phyloP scores from a whole-genome alignment of 768 basidiomycete species.

The Leucocoprinus birnbaumii region DNA sequence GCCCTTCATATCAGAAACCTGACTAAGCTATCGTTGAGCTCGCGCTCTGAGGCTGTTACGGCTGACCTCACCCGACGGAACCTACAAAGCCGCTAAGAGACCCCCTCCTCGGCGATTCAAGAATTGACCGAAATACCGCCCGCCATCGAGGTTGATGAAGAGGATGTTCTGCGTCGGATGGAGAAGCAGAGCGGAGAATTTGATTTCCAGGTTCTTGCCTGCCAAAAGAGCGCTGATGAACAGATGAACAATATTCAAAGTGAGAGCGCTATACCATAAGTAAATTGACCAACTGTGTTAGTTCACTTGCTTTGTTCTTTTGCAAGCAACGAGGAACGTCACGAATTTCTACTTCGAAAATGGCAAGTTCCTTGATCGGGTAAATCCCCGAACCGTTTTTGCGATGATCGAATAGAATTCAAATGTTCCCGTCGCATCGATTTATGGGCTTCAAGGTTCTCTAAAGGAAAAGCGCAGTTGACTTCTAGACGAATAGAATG shows the following conservation, averaged over 20 bases:
- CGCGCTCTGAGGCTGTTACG: background rate
- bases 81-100: background rate
- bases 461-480: too few species aligned
- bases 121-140: background rate
- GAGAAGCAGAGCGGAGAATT: background rate
- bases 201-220: background rate
- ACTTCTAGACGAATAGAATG: too few species aligned
- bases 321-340: too few species aligned
- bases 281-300: background rate
- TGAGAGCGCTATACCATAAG: background rate
- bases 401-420: too few species aligned
- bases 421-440: too few species aligned
- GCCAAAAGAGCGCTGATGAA: background rate
- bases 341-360: too few species aligned
- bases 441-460: too few species aligned
- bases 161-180: background rate
- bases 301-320: too few species aligned
- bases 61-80: background rate
- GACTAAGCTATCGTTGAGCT: constrained; percentile 1
- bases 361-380: too few species aligned
- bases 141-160: background rate
- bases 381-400: too few species aligned
- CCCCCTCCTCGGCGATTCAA: background rate
- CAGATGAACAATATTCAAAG: background rate
- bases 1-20: too few species aligned